Conservation (phyloP, 345 rosid species). For the Gossypium sturtianum region DNA sequence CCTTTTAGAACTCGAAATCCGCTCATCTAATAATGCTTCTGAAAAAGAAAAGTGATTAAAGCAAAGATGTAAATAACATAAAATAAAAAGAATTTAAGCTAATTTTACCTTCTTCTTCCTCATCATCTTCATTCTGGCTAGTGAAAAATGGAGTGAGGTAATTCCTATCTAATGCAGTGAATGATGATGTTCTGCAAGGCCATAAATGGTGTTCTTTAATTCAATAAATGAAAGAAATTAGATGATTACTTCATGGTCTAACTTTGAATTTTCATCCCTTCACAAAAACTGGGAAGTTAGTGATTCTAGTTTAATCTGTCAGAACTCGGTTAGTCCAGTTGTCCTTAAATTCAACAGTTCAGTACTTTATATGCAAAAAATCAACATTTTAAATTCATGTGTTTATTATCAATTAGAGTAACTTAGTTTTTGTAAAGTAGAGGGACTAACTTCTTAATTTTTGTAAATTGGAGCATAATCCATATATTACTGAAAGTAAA, state of each 20-base stretch:
- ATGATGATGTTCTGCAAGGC: slow-evolving; percentile 48
- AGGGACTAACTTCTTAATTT: too few relatives aligned
- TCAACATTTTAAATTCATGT: too few relatives aligned
- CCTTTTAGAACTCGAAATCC: not conserved
- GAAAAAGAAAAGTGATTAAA: not conserved
- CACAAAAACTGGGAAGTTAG: too few relatives aligned
- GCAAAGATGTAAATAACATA: not conserved
- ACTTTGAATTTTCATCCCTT: too few relatives aligned
- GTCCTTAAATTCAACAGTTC: too few relatives aligned
- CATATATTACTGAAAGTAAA: not conserved
- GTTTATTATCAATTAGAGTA: too few relatives aligned
- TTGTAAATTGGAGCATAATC: not conserved
- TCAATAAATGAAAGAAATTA: not conserved
- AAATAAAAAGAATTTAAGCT: not conserved
- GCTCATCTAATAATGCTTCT: not conserved
- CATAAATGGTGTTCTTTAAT: not conserved
- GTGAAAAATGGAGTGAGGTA: slow-evolving; percentile 75
- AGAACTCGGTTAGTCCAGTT: too few relatives aligned
- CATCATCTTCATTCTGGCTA: slow-evolving; percentile 58
- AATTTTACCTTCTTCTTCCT: slow-evolving; percentile 44
- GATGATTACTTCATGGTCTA: not conserved
- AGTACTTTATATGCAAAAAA: too few relatives aligned
- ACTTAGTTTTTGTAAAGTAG: too few relatives aligned
- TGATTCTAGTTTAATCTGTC: too few relatives aligned
- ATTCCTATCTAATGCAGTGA: slow-evolving; percentile 61